These are phyloP conservation scores for Leptographium wingfieldii DNA, from an alignment of 2,329 filamentous ascomycete species.

Conservation along the genomic window DNA sequence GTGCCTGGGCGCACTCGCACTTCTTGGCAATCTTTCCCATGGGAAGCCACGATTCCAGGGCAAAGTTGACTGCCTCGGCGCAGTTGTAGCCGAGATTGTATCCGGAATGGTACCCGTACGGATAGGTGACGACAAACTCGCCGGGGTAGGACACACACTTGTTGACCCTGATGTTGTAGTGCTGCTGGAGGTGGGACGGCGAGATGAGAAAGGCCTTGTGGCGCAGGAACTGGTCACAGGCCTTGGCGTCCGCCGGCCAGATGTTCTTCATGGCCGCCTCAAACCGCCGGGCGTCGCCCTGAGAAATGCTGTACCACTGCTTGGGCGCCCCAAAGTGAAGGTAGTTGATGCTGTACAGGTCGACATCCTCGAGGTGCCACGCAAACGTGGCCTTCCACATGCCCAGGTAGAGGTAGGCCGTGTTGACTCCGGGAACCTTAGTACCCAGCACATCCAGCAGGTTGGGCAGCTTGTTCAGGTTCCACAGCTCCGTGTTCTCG, in stretches of 20 bases:
- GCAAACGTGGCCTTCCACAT: constrained; percentile 99
- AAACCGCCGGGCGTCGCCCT: constrained; percentile 83
- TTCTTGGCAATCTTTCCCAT: constrained; percentile 94
- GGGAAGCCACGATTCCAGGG: constrained; percentile 85
- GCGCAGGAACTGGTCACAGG: constrained; percentile 87
- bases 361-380: constrained; percentile 97
- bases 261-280: constrained; percentile 91
- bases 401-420: constrained; percentile 89
- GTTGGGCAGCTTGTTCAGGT: constrained; percentile 88
- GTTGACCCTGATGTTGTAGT: constrained; percentile 94
- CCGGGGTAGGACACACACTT: constrained; percentile 90
- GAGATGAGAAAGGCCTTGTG: constrained; percentile 98
- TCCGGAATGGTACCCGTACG: constrained; percentile 95
- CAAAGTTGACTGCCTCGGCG: constrained; percentile 97
- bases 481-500: constrained; percentile 75
- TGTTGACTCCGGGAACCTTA: constrained; percentile 95
- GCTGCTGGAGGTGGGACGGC: constrained; percentile 69
- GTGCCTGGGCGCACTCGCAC: constrained; percentile 86
- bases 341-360: constrained; percentile 99
- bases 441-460: constrained; percentile 86
- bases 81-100: constrained; percentile 98
- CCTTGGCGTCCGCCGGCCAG: constrained; percentile 90
- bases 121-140: constrained; percentile 96
- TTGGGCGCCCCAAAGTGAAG: constrained; percentile 97
- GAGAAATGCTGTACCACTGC: constrained; percentile 99